These are phyloP conservation scores for Blastobotrys capitulatus DNA, from an alignment of 1,139 yeast genomes.

Conservation along the genomic window DNA sequence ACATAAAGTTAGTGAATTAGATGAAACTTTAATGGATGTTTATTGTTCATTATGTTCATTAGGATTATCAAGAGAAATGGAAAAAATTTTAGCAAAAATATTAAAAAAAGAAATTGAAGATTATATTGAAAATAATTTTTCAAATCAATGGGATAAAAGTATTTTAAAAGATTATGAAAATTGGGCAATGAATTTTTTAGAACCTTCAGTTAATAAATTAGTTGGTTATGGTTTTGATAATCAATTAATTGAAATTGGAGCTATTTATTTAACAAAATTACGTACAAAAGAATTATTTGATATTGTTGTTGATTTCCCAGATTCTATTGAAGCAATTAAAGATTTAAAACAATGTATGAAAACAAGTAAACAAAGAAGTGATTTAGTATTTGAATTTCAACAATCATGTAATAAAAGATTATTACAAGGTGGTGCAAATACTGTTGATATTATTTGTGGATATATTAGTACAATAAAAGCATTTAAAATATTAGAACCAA, in stretches of 20 bases:
- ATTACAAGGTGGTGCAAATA: slow-evolving; percentile 79
- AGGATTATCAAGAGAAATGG: slow-evolving; percentile 14
- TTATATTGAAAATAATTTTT: slow-evolving; percentile 10
- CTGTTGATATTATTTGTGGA: slow-evolving; percentile 62
- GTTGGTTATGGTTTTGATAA: slow-evolving; percentile 3
- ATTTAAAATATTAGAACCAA: slow-evolving; percentile 75
- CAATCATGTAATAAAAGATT: slow-evolving; percentile 45
- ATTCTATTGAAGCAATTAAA: slow-evolving; percentile 50
- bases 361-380: slow-evolving; percentile 40
- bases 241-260: slow-evolving; percentile 9
- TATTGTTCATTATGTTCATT: slow-evolving; percentile 9
- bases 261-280: slow-evolving; percentile 23
- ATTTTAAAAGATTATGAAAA: slow-evolving; percentile 16
- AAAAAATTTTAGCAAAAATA: slow-evolving; percentile 13
- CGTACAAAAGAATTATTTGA: slow-evolving; percentile 62
- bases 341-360: slow-evolving; percentile 47
- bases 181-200: slow-evolving; percentile 7
- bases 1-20: slow-evolving; percentile 14
- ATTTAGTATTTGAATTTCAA: slow-evolving; percentile 53
- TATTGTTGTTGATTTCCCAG: slow-evolving; percentile 55
- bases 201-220: neutral
- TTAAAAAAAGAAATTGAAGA: slow-evolving; percentile 12
- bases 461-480: slow-evolving; percentile 71
- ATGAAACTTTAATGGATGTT: slow-evolving; percentile 6
- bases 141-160: slow-evolving; percentile 17